Base-by-base conservation (phyloP, 257 asterid species). In the Paulownia fortunei region DNA sequence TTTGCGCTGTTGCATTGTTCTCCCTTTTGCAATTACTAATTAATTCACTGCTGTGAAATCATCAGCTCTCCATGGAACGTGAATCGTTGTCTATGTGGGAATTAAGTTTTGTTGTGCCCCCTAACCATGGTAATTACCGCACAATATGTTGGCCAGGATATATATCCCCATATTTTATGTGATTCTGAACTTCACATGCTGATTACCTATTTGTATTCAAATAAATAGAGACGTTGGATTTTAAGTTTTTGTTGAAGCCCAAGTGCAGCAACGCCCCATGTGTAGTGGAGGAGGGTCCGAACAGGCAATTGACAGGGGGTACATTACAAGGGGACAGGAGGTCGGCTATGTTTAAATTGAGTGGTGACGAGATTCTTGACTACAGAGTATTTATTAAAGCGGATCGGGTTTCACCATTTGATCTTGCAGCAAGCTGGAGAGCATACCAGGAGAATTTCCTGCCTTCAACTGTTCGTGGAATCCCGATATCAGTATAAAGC, bases 401-500 rank as follows among this genome's bases (percentile, higher is more conserved):
- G 3, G 93, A 82, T 69, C 82, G 92, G 71, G 92, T 89, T 71
- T 91, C 97, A 0, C 97, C 97, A 4, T 89, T 91, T 83, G 95
- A 91, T 83, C 95, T 91, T 36, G 95, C 97, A 1, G 95, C 95
- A 0, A 91, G 97, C 82, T 91, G 97, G 97, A 88, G 97, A 71
- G 94, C 95, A 18, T 91, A 86, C 81, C 89, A 85, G 82, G 95
- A 91, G 80, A 91, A 91, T 84, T 86, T 90, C 73, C 92, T 78
- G 86, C 97, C 90, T 69, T 91, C 97, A 5, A 78, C 88, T 46
- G 97, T 91, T 86, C 90, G 97, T 60, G 94, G 93, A 6, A 86
- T 91, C 55, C 97, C 97, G 97, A 91, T 83, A 87, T 91, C 77
- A 88, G 87, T 80, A 88, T 91, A 49, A 87, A 85, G 72, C 81